Base-by-base conservation (phyloP, 2,329 filamentous ascomycete genomes). In the Chrysosphaeria jannelii region DNA sequence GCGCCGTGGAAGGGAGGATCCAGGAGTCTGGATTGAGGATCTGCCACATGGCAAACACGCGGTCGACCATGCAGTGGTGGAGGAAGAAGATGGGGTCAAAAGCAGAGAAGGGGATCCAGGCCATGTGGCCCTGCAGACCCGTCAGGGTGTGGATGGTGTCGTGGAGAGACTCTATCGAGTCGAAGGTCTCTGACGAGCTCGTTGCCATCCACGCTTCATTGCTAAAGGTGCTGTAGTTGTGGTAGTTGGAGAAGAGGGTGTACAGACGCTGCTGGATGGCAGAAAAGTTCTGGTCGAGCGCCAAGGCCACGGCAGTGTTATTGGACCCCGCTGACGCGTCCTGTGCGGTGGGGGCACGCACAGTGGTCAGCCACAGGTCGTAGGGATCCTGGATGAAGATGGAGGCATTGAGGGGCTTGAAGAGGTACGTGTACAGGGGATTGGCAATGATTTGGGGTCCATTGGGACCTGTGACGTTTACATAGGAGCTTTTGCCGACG, bases 21-120 rank as follows among this genome's bases (percentile, higher is more conserved):
- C 65, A 81, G 14, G 56, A 56, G 11, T 60, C 46, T 0, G 68
- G 69, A 31, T 85, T 57, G 9, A 85, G 41, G 1, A 53, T 48
- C 44, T 85, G 71, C 71, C 71, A 85, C 29, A 88, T 55, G 15
- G 71, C 60, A 30, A 76, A 60, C 14, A 72, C 42, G 3, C 75
- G 59, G 36, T 88, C 75, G 6, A 76, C 56, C 41, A 71, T 78
- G 30, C 51, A 47, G 34, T 81, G 74, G 35, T 81, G 71, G 6
- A 81, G 44, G 43, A 67, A 72, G 43, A 68, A 72, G 42, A 81
- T 46, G 0, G 74, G 74, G 36, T 88, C 75, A 37, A 75, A 88
- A 0, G 68, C 58, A 2, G 72, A 70, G 33, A 69, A 68, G 10
- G 63, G 59, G 15, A 65, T 60, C 39, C 59, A 69, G 20, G 55